phyloP scores from a whole-genome alignment of 371 early-diverging fungal genomes.

The Smittium mucronatum region DNA sequence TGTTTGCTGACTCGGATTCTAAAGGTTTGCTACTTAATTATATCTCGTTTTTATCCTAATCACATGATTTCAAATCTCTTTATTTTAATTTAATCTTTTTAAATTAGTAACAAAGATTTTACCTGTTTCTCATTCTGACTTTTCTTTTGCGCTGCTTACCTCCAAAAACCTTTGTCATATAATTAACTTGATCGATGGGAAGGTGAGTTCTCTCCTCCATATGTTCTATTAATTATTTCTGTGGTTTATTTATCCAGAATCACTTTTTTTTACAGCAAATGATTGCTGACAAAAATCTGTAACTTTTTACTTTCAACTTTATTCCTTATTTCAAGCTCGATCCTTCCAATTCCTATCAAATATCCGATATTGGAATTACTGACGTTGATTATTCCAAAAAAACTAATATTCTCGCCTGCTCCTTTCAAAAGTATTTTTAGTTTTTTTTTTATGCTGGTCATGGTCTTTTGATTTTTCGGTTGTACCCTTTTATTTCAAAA shows the following conservation, averaged over 20 bases:
- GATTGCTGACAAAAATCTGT: too few species aligned
- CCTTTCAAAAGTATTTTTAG: background rate
- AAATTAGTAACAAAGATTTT: background rate
- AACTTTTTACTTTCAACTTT: too few species aligned
- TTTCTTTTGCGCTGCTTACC: background rate
- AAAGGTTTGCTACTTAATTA: background rate
- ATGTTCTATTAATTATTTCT: too few species aligned
- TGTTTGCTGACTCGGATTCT: background rate
- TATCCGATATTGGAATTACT: background rate
- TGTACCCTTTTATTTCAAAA: too few species aligned
- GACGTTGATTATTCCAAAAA: background rate
- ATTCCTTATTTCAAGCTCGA: too few species aligned
- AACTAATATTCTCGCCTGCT: background rate
- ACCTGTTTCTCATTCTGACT: background rate
- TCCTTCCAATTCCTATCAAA: too few species aligned
- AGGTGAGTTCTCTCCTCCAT: too few species aligned
- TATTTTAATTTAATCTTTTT: background rate
- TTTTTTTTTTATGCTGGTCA: too few species aligned
- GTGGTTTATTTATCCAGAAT: too few species aligned
- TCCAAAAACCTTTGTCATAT: background rate
- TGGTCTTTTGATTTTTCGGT: too few species aligned
- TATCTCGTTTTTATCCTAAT: background rate
- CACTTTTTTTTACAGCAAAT: too few species aligned
- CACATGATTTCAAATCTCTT: too few species aligned
- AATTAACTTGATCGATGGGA: background rate